Conservation (phyloP, 208 protist genomes). For the Leishmania arabica region DNA sequence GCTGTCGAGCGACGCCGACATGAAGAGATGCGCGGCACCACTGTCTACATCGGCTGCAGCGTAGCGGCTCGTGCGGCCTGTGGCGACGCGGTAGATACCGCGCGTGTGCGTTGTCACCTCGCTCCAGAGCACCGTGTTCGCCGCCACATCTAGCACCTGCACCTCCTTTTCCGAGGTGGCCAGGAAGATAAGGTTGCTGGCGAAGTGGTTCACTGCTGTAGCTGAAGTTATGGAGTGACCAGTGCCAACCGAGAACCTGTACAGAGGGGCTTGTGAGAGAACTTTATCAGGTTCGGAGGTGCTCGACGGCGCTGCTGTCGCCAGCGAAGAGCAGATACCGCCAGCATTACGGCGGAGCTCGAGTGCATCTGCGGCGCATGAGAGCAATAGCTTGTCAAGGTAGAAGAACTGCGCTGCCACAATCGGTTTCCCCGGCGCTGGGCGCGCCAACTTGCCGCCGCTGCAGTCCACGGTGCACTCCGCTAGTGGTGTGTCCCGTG, state of each 20-base stretch:
- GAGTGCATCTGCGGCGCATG: slow-evolving; percentile 39
- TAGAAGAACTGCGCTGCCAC: slow-evolving; percentile 74
- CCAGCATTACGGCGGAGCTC: slow-evolving; percentile 30
- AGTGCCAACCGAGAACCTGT: slow-evolving; percentile 23
- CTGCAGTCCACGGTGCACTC: slow-evolving; percentile 14
- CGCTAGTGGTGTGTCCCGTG: slow-evolving; percentile 23
- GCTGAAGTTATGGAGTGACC: slow-evolving; percentile 62
- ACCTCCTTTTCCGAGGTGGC: slow-evolving; percentile 74
- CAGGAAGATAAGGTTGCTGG: slow-evolving; percentile 66
- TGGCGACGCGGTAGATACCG: slow-evolving; percentile 63
- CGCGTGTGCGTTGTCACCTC: slow-evolving; percentile 60
- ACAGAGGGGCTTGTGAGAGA: slow-evolving; percentile 40
- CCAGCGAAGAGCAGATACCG: not conserved
- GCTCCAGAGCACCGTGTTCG: slow-evolving; percentile 39
- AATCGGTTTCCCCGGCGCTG: slow-evolving; percentile 24
- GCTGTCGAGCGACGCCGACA: slow-evolving; percentile 72
- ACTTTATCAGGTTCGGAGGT: slow-evolving; percentile 10
- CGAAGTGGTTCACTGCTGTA: slow-evolving; percentile 78
- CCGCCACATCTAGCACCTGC: slow-evolving; percentile 61
- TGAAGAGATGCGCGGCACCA: slow-evolving; percentile 53
- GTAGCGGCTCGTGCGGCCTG: slow-evolving; percentile 60
- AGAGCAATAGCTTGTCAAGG: slow-evolving; percentile 75
- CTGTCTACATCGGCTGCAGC: slow-evolving; percentile 8
- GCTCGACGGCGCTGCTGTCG: slow-evolving; percentile 15
- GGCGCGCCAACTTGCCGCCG: not conserved